Percentiles rank a stretch among this genome's conserved stretches.
These are phyloP conservation scores for Leptographium procerum DNA, from an alignment of 2,329 filamentous ascomycete species.

Conservation along the genomic window DNA sequence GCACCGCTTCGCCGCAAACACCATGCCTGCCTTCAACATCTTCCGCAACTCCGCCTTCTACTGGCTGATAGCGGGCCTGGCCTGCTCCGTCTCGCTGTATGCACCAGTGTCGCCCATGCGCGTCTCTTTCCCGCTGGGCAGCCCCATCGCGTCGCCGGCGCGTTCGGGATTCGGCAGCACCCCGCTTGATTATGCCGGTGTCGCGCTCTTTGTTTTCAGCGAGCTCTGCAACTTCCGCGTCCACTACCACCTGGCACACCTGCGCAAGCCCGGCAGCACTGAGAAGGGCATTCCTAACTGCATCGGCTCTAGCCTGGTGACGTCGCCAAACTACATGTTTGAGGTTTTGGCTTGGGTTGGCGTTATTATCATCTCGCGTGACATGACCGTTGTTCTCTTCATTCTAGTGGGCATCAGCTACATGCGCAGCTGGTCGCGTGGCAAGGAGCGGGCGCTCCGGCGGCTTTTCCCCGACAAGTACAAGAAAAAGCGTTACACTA, in stretches of 20 bases:
- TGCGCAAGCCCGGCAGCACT: constrained; percentile 69
- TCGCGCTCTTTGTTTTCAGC: constrained; percentile 63
- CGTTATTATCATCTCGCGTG: constrained; percentile 67
- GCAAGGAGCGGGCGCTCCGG: constrained; percentile 85
- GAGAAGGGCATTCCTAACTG: constrained; percentile 82
- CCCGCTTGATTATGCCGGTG: constrained; percentile 50
- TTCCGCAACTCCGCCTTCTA: constrained; percentile 95
- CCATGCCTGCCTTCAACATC: constrained; percentile 85
- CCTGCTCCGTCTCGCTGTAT: constrained; percentile 80
- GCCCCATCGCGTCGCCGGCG: constrained; percentile 1
- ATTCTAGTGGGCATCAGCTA: constrained; percentile 59
- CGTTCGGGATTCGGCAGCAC: constrained; percentile 14
- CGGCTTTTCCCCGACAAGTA: constrained; percentile 89
- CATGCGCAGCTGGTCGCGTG: constrained; percentile 81
- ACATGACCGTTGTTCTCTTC: constrained; percentile 68
- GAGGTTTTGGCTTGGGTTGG: constrained; percentile 82
- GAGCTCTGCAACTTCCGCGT: constrained; percentile 72
- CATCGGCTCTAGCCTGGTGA: constrained; percentile 75
- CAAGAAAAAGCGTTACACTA: constrained; percentile 81
- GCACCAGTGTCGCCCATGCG: constrained; percentile 55
- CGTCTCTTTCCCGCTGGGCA: constrained; percentile 11
- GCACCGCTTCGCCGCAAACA: constrained; percentile 88
- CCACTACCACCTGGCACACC: constrained; percentile 65
- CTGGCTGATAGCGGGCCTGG: constrained; percentile 72
- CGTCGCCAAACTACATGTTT: constrained; percentile 96